Evolutionary conservation across 1,284 basidiomycete species (phyloP), one percentile per base, ranked within the genome.

Genomic region (Ceraceosorus bombacis): DNA sequence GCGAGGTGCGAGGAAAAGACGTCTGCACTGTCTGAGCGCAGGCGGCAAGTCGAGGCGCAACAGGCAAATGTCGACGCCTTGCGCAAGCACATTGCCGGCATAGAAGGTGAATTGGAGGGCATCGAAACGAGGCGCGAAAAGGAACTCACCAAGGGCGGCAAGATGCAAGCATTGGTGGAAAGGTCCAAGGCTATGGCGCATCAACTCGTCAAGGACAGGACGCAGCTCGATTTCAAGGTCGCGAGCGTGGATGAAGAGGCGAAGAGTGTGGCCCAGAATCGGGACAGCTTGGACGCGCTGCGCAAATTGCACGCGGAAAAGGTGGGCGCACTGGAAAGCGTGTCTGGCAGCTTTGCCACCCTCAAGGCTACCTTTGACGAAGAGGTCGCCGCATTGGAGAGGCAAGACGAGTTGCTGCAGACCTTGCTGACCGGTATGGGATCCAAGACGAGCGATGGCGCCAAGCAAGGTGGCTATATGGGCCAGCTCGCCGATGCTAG

Each of bases 401-500:
- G 85, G 46, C 84, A 87, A 13, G 94, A 98, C 78, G 90, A 93
- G 73, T 86, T 99, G n/a, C 83, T 98, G 0, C 94, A 97, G 78
- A 92, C 90, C 0, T 84, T 98, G 8, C 83, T 94, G 49, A 98
- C 94, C 0, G 95, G 95, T 53, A 85, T 98, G 15, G 87, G 88
- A 0, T 82, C 85, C 6, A 83, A 82, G 46, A 82, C 82, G 13
- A 80, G 80, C 48, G 83, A 85, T 4, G 77, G 78, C 38, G 70
- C 66, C 6, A 88, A 90, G 7, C 58, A 66, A 17, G 92, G 93
- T 8, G 93, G 93, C 0, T 99, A 96, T 78, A 88, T 97, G 85
- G 95, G 93, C 38, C 92, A 96, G 76, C 84, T 99, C 37, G 89
- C 92, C 2, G 87, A 89, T n/a, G 90, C 92, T 0, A 85, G 86